Conservation (phyloP, 2,329 filamentous ascomycete genomes). For the Cercospora nicotianae region DNA sequence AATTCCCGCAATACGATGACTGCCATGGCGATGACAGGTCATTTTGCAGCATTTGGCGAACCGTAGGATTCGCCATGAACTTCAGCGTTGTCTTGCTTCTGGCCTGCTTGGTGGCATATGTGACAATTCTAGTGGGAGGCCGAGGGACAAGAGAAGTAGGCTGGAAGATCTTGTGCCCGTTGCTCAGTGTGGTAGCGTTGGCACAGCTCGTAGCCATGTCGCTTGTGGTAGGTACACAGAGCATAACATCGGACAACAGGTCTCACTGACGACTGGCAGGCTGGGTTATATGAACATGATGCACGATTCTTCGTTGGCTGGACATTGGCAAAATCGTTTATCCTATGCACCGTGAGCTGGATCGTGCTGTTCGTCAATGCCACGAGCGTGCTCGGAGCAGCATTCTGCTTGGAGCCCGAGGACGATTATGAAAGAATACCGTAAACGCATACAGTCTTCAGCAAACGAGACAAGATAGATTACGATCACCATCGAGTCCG, state of each 20-base stretch:
- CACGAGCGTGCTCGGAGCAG: constrained; percentile 63
- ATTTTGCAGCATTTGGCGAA: constrained; percentile 92
- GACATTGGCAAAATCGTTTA: constrained; percentile 76
- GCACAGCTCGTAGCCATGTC: constrained; percentile 75
- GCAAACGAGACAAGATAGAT: not conserved
- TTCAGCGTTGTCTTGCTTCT: constrained; percentile 81
- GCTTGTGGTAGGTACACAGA: constrained; percentile 66
- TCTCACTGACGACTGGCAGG: constrained; percentile 50
- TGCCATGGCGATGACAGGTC: constrained; percentile 66
- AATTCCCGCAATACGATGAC: constrained; percentile 67
- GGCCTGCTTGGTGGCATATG: constrained; percentile 75
- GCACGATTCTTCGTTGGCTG: constrained; percentile 81
- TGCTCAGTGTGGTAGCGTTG: constrained; percentile 66
- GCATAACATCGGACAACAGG: not conserved
- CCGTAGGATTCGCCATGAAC: constrained; percentile 81
- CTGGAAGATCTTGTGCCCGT: constrained; percentile 71
- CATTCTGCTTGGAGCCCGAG: constrained; percentile 71
- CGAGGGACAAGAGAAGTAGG: constrained; percentile 77
- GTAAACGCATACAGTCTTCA: not conserved
- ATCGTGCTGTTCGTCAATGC: constrained; percentile 55
- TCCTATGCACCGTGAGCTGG: constrained; percentile 65
- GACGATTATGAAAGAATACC: constrained; percentile 79
- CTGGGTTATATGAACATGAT: constrained; percentile 80
- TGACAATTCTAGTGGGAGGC: constrained; percentile 74
- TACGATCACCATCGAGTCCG: not conserved